phyloP scores from a whole-genome alignment of 1,139 yeast genomes.

The Petasospora fabianii region DNA sequence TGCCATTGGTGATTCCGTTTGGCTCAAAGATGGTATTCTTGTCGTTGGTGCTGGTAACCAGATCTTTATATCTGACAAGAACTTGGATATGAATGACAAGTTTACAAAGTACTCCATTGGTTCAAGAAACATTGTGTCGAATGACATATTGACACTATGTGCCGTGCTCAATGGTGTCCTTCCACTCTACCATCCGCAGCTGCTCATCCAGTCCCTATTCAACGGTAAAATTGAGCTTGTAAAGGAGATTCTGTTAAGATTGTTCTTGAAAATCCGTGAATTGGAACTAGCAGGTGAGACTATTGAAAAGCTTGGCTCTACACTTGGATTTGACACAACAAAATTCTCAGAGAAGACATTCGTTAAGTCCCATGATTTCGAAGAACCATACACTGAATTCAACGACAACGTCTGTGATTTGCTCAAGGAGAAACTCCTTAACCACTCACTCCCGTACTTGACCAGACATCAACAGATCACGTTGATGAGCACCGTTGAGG shows the following conservation, averaged over 20 bases:
- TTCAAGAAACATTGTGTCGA: slow-evolving; percentile 42
- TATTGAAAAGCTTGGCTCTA: slow-evolving; percentile 35
- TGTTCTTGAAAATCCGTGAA: slow-evolving; percentile 52
- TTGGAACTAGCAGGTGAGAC: slow-evolving; percentile 40
- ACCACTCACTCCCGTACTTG: slow-evolving; percentile 67
- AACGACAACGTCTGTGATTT: slow-evolving; percentile 43
- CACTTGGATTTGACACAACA: slow-evolving; percentile 32
- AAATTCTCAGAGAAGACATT: slow-evolving; percentile 31
- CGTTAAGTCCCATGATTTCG: slow-evolving; percentile 25
- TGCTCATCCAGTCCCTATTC: slow-evolving; percentile 72
- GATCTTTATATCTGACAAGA: slow-evolving; percentile 74
- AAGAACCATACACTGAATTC: slow-evolving; percentile 43
- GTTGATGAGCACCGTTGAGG: slow-evolving; percentile 62
- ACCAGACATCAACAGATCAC: slow-evolving; percentile 93
- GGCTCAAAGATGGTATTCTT: slow-evolving; percentile 76
- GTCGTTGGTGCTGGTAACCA: slow-evolving; percentile 91
- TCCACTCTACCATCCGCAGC: slow-evolving; percentile 90
- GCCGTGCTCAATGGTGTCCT: slow-evolving; percentile 82
- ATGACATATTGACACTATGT: slow-evolving; percentile 61
- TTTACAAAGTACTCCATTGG: slow-evolving; percentile 45
- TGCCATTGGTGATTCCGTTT: slow-evolving; percentile 80
- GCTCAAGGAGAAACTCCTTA: slow-evolving; percentile 58
- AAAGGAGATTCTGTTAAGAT: slow-evolving; percentile 49
- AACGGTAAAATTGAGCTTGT: slow-evolving; percentile 58
- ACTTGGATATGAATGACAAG: slow-evolving; percentile 52